Evolutionary conservation across 192 early-diverging fungal genomes (phyloP).

Genomic region (Linnemannia exigua): DNA sequence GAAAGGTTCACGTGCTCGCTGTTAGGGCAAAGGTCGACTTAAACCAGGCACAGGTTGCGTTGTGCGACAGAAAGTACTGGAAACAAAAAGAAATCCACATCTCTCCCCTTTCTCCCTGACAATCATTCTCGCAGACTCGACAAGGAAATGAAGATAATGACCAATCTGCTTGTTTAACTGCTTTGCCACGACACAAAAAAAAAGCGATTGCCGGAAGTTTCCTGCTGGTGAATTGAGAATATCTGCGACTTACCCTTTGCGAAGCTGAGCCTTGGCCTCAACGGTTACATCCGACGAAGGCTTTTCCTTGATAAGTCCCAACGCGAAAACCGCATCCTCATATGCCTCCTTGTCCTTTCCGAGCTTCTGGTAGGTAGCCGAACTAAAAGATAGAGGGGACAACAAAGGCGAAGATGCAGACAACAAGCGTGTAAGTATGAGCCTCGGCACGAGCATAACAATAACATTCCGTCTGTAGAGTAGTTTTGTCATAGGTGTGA

Average conservation of each 20-base stretch:
- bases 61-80: constrained; percentile 15
- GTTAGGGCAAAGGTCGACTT: neutral
- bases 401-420: neutral
- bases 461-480: too few species aligned
- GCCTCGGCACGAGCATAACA: too few species aligned
- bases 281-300: constrained; percentile 57
- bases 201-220: too few species aligned
- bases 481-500: neutral
- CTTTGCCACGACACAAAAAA: neutral
- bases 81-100: too few species aligned
- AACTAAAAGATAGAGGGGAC: constrained; percentile 55
- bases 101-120: neutral
- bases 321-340: constrained; percentile 75
- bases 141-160: neutral
- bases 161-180: neutral
- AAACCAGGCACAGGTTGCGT: neutral
- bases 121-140: neutral
- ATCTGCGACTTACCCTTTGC: constrained; percentile 63
- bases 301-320: constrained; percentile 66
- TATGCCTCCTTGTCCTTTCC: constrained; percentile 70
- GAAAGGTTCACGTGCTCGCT: neutral
- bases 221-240: neutral
- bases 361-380: constrained; percentile 75
- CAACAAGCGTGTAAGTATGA: neutral
- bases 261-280: constrained; percentile 76